phyloP scores from a whole-genome alignment of 2,329 filamentous ascomycete species.

The Ceratocystis cubensis region DNA sequence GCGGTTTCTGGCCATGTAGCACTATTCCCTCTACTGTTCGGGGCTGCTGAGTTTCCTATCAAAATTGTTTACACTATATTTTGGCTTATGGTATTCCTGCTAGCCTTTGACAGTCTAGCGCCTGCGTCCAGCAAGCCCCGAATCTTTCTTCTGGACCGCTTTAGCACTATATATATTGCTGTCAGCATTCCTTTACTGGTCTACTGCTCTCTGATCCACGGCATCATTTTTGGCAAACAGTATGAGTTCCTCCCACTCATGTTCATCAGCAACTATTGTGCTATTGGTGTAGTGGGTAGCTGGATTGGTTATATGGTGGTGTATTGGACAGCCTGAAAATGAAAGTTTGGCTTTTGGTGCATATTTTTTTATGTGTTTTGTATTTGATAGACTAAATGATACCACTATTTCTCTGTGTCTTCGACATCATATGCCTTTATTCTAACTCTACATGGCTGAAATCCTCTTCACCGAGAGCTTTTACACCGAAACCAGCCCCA shows the following conservation, averaged over 20 bases:
- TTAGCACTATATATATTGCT: constrained; percentile 79
- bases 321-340: constrained; percentile 52
- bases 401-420: constrained; percentile 11
- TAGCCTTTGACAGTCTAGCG: constrained; percentile 75
- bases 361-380: constrained; percentile 10
- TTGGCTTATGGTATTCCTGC: constrained; percentile 78
- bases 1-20: constrained; percentile 92
- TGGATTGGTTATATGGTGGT: constrained; percentile 92
- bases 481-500: constrained; percentile 6
- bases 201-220: constrained; percentile 78
- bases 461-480: constrained; percentile 1
- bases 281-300: constrained; percentile 86
- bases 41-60: constrained; percentile 79
- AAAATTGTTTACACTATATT: constrained; percentile 88
- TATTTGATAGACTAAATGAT: constrained; percentile 20
- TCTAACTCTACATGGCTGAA: not conserved
- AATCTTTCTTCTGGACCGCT: constrained; percentile 81
- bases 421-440: not conserved
- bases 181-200: constrained; percentile 77
- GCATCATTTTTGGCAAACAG: constrained; percentile 65
- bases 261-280: constrained; percentile 92
- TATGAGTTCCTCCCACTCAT: constrained; percentile 91
- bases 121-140: constrained; percentile 69
- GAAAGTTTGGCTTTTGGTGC: not conserved
- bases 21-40: constrained; percentile 87